Evolutionary conservation across 176 grass and related monocot species (phyloP).

Genomic region (Eleusine indica): DNA sequence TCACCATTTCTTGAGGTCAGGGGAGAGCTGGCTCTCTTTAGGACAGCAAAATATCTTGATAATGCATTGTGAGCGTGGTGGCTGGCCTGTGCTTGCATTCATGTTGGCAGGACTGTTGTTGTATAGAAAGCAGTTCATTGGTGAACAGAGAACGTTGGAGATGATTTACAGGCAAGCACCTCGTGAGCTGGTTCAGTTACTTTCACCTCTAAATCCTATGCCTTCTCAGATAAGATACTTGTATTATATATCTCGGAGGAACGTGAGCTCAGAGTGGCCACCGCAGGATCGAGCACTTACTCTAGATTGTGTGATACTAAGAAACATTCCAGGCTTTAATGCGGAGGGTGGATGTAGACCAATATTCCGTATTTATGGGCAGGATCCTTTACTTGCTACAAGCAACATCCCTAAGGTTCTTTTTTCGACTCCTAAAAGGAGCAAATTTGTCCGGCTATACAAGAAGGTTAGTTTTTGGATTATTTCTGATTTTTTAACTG

Average conservation of each 20-base stretch:
- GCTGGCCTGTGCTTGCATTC: constrained; percentile 92
- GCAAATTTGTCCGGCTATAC: constrained; percentile 82
- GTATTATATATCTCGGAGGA: constrained; percentile 90
- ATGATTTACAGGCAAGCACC: constrained; percentile 99
- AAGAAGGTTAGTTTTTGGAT: constrained; percentile 67
- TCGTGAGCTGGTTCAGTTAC: constrained; percentile 71
- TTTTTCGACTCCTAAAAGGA: constrained; percentile 79
- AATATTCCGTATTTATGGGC: constrained; percentile 93
- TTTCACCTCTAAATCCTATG: constrained; percentile 85
- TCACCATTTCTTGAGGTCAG: constrained; percentile 90
- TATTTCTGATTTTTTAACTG: constrained; percentile 17
- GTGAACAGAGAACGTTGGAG: constrained; percentile 86
- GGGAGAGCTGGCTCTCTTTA: constrained; percentile 93
- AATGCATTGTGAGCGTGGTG: constrained; percentile 93
- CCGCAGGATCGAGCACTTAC: constrained; percentile 85
- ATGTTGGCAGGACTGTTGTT: constrained; percentile 91
- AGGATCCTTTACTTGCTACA: constrained; percentile 72
- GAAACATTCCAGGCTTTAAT: constrained; percentile 68
- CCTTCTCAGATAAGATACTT: constrained; percentile 96
- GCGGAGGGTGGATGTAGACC: constrained; percentile 82
- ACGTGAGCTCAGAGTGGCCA: constrained; percentile 83
- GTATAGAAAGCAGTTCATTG: constrained; percentile 85
- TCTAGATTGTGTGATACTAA: constrained; percentile 92
- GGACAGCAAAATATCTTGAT: constrained; percentile 87
- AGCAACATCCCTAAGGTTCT: constrained; percentile 71